Evolutionary conservation across 164 flowering plant species (phyloP), one percentile per base, ranked within the genome.

Genomic region (Magnolia changhungtana): DNA sequence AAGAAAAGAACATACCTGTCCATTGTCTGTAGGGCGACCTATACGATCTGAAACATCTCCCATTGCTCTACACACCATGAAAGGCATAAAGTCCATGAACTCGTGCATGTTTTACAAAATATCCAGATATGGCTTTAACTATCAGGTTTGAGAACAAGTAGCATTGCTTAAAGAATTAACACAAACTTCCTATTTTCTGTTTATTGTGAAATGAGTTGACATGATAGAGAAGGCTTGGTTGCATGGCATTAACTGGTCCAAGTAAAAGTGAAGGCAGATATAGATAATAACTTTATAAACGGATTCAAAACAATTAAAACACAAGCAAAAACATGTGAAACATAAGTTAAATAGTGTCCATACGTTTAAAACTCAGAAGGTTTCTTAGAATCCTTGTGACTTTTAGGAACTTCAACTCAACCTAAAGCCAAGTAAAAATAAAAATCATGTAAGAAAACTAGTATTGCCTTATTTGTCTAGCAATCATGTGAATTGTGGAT

Each of bases 31-130:
- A 29, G 99, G 98, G 45, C 97, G 95, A 24, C 98, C 99, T 69
- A 94, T 94, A 66, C 98, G 95, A 82, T 96, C 99, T 6, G 98
- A 92, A 63, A 96, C 98, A 87, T 96, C 99, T 8, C 99, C 99
- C 94, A 90, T 91, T 74, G 98, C 92, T 80, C 98, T 94, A 79
- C 79, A 82, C 21, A 61, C 31, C 61, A 50, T 70, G 10, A 59
- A 49, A 78, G 64, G 63, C n/a, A 64, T 50, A 63, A 72, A 55
- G 61, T 55, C 61, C 61, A 55, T 55, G 18, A 55, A 16, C 18
- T 55, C 61, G 4, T 37, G 18, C 61, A 55, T 55, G 61, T 55
- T 55, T 55, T 55, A 55, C 45, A 37, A 16, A 16, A 11, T 55
- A 55, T 55, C 61, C 13, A 55, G 4, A 55, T 55, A 55, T 11